These are phyloP conservation scores for Tetracladium setigerum DNA, from an alignment of 495 filamentous ascomycete species.

Conservation along the genomic window DNA sequence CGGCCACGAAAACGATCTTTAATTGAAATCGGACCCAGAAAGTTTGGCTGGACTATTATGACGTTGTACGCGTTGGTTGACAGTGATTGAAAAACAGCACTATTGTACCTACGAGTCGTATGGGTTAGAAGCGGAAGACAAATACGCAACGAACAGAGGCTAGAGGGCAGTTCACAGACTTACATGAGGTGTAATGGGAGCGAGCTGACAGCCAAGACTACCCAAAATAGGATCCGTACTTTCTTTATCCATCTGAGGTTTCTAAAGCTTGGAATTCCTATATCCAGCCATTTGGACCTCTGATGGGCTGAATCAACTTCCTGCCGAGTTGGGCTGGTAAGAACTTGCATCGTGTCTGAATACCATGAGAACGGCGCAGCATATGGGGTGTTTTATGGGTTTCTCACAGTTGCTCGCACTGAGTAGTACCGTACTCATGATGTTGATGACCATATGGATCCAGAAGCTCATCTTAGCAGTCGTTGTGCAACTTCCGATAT, in stretches of 20 bases:
- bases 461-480: slow-evolving; percentile 18
- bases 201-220: slow-evolving; percentile 20
- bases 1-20: too few species aligned
- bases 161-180: not conserved
- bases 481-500: slow-evolving; percentile 18
- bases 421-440: slow-evolving; percentile 31
- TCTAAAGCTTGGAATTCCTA: slow-evolving; percentile 33
- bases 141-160: too few species aligned
- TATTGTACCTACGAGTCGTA: slow-evolving; percentile 27
- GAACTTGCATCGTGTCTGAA: slow-evolving; percentile 36
- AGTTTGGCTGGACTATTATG: too few species aligned
- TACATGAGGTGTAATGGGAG: slow-evolving; percentile 27
- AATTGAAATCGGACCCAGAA: too few species aligned
- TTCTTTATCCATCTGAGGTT: slow-evolving; percentile 24
- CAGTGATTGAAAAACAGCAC: slow-evolving; percentile 21
- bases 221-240: slow-evolving; percentile 21
- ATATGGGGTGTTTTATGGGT: too few species aligned
- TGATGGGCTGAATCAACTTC: slow-evolving; percentile 33
- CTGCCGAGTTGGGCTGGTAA: slow-evolving; percentile 30
- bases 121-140: not conserved
- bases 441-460: slow-evolving; percentile 31
- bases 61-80: slow-evolving; percentile 31
- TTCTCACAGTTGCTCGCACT: slow-evolving; percentile 32
- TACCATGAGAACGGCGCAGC: too few species aligned
- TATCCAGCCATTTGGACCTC: slow-evolving; percentile 28